Evolutionary conservation across 2,329 filamentous ascomycete genomes (phyloP), one percentile per base, ranked within the genome.

Genomic region (Pseudocercospora ulei): DNA sequence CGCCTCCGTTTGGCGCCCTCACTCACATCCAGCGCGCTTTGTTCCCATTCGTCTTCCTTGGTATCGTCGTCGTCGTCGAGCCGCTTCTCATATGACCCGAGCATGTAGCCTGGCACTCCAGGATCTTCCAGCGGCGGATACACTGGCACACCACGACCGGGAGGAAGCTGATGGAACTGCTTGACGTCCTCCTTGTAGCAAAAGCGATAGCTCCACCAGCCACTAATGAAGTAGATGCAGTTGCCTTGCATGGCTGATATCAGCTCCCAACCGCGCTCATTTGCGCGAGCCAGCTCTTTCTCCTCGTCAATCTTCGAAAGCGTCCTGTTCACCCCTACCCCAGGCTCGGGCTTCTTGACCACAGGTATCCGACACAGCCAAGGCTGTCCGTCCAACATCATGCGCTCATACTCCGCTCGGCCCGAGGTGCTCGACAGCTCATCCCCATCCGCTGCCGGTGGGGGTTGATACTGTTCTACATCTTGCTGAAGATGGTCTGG

Each of bases 121-220:
- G 78, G 78, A 53, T 95, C 87, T 53, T 83, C 79, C 29, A 79
- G 71, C 0, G 87, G 87, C 14, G 83, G 80, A 49, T 75, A 78
- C 17, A 68, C 62, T 1, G 75, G 73, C 7, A 81, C 74, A 2
- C 78, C 78, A 43, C 78, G 76, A 28, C 75, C 71, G 2, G 76
- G 76, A 1, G 84, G 74, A 43, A 88, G 65, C 28, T 85, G 84
- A 60, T 95, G 87, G 62, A 92, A 95, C 62, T 95, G 87, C 55
- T 83, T 81, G 46, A 95, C 79, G 47, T 88, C 77, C 46, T 79
- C 73, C 57, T 83, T 83, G 64, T 93, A 90, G 68, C 87, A 95
- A 62, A 94, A 94, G 52, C 80, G 82, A 63, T 95, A 95, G 56
- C 82, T 90, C 87, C 87, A 95, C 87, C 87, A 95, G 0, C 87